These are phyloP conservation scores for Hysterium pulicare DNA, from an alignment of 2,329 filamentous ascomycete genomes.

Conservation along the genomic window DNA sequence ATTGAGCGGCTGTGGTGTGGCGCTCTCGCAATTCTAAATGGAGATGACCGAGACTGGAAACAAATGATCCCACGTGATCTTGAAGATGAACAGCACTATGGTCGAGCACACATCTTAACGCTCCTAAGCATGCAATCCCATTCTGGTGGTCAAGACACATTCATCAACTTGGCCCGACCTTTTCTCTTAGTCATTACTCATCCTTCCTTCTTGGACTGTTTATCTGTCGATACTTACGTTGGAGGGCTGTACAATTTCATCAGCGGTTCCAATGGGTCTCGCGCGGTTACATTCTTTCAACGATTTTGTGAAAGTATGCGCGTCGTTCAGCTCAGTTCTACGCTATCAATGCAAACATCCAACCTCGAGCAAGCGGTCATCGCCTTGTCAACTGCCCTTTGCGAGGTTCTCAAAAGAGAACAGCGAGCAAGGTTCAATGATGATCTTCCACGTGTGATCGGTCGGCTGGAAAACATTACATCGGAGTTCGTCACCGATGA, in stretches of 20 bases:
- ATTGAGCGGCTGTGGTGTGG: slow-evolving; percentile 26
- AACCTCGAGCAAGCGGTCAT: slow-evolving; percentile 7
- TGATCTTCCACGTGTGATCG: slow-evolving; percentile 9
- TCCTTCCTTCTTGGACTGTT: slow-evolving; percentile 28
- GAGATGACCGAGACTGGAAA: slow-evolving; percentile 26
- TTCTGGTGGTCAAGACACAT: slow-evolving; percentile 3
- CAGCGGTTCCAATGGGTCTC: slow-evolving; percentile 25
- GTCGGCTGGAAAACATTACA: slow-evolving; percentile 1
- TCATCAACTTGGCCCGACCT: slow-evolving; percentile 6
- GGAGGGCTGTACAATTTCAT: slow-evolving; percentile 36
- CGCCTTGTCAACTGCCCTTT: slow-evolving; percentile 12
- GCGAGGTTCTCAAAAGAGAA: slow-evolving; percentile 18
- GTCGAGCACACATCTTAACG: slow-evolving; percentile 25
- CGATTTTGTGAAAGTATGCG: slow-evolving; percentile 16
- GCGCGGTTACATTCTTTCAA: slow-evolving; percentile 31
- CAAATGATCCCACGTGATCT: slow-evolving; percentile 32
- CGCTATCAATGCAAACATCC: neutral
- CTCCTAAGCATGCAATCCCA: slow-evolving; percentile 15
- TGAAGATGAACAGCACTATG: slow-evolving; percentile 21
- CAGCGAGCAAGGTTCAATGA: slow-evolving; percentile 19
- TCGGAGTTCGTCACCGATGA: slow-evolving; percentile 5
- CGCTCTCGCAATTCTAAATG: slow-evolving; percentile 24
- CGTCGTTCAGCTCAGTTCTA: neutral
- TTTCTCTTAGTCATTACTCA: slow-evolving; percentile 34
- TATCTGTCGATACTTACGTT: slow-evolving; percentile 35